These are phyloP conservation scores for Haberlea rhodopensis DNA, from an alignment of 257 asterid genomes.

Conservation along the genomic window DNA sequence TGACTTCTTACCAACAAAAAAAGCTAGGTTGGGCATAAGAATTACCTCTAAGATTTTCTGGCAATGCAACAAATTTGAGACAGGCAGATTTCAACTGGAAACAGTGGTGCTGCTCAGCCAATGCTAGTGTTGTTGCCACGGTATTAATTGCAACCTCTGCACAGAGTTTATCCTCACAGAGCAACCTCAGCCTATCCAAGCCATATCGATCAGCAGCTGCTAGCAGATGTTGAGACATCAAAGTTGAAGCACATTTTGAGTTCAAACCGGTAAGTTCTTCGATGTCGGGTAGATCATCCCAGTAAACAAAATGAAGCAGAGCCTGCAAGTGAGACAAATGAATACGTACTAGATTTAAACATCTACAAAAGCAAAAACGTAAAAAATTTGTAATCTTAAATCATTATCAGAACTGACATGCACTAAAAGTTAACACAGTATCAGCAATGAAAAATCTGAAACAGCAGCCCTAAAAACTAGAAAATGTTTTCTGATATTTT, in stretches of 20 bases:
- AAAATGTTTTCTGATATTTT: too few relatives aligned
- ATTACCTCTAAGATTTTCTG: constrained; percentile 82
- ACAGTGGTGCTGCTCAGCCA: constrained; percentile 97
- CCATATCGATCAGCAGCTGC: constrained; percentile 97
- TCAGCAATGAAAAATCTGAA: not conserved
- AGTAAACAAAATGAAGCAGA: constrained; percentile 80
- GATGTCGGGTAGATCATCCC: constrained; percentile 81
- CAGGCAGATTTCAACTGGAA: constrained; percentile 84
- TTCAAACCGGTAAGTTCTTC: constrained; percentile 84
- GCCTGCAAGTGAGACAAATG: constrained; percentile 49
- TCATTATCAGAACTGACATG: not conserved
- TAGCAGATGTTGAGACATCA: constrained; percentile 94
- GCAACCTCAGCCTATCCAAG: constrained; percentile 79
- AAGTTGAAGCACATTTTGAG: constrained; percentile 83
- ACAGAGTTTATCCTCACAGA: constrained; percentile 82
- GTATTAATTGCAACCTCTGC: constrained; percentile 85
- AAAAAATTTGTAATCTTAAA: not conserved
- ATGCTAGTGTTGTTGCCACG: constrained; percentile 93
- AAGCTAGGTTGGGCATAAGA: not conserved
- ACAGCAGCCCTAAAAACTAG: not conserved
- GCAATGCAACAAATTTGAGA: constrained; percentile 76
- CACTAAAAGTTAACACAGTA: not conserved
- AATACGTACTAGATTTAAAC: not conserved
- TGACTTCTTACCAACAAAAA: constrained; percentile 7
- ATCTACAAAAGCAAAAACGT: too few relatives aligned